These are phyloP conservation scores for Heterobasidion annosum DNA, from an alignment of 1,284 basidiomycete genomes.

Conservation along the genomic window DNA sequence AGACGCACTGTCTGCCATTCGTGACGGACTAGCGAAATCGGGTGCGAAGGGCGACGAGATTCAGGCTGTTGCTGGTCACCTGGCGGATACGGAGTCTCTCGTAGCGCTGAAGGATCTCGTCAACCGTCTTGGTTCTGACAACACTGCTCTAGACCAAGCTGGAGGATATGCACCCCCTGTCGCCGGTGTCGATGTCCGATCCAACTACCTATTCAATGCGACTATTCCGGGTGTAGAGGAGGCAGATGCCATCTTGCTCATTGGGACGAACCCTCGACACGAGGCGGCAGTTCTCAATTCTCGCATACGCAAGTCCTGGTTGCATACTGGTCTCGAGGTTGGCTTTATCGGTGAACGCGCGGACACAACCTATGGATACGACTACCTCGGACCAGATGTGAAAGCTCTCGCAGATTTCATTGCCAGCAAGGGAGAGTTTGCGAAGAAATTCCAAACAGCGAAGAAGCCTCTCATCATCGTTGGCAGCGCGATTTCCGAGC, in stretches of 20 bases:
- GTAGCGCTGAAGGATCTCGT: constrained; percentile 92
- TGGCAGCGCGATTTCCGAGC: constrained; percentile 83
- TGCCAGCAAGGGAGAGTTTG: constrained; percentile 72
- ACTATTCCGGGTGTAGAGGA: constrained; percentile 88
- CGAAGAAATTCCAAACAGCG: constrained; percentile 82
- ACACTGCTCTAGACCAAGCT: constrained; percentile 76
- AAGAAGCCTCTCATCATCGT: constrained; percentile 94
- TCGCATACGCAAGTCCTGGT: constrained; percentile 91
- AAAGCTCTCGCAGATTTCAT: constrained; percentile 79
- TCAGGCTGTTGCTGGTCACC: constrained; percentile 87
- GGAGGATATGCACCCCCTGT: constrained; percentile 62
- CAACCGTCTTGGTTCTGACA: constrained; percentile 94
- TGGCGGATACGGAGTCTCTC: constrained; percentile 92
- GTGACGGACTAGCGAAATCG: constrained; percentile 69
- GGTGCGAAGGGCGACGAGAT: constrained; percentile 95
- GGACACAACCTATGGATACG: constrained; percentile 91
- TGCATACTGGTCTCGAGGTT: constrained; percentile 79
- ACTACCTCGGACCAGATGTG: constrained; percentile 78
- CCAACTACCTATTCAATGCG: constrained; percentile 97
- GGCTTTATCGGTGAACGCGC: constrained; percentile 89
- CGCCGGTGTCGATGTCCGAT: constrained; percentile 86
- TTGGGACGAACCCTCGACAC: constrained; percentile 96
- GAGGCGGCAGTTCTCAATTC: constrained; percentile 98
- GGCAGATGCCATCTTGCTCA: constrained; percentile 89
- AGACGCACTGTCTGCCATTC: constrained; percentile 76